Evolutionary conservation across 2,329 filamentous ascomycete genomes (phyloP).

Genomic region (Nigrograna mackinnonii): DNA sequence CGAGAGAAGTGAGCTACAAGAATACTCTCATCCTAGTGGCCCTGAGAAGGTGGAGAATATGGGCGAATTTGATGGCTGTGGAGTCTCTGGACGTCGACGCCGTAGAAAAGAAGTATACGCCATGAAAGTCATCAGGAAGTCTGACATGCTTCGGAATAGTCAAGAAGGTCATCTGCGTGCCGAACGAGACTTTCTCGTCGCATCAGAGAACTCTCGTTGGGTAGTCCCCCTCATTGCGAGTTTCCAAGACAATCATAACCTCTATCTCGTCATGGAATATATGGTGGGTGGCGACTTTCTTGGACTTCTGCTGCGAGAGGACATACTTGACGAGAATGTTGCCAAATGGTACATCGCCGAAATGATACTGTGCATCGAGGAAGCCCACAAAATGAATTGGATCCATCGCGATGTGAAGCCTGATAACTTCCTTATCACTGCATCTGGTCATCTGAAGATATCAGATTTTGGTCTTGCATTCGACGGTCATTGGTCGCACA

Average conservation of each 20-base stretch:
- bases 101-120: constrained; percentile 71
- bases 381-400: constrained; percentile 83
- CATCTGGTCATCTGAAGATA: constrained; percentile 89
- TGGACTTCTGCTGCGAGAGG: constrained; percentile 81
- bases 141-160: constrained; percentile 85
- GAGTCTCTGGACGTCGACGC: constrained; percentile 4
- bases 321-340: constrained; percentile 76
- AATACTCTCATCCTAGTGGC: not conserved
- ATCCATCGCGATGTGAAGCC: constrained; percentile 97
- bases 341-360: constrained; percentile 90
- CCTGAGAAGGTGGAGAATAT: not conserved
- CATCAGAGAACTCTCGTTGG: constrained; percentile 87
- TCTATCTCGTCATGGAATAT: constrained; percentile 97
- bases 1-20: constrained; percentile 53
- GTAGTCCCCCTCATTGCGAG: constrained; percentile 85
- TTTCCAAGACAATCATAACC: constrained; percentile 81
- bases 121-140: constrained; percentile 97
- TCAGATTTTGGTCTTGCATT: constrained; percentile 96
- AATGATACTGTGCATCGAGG: constrained; percentile 94
- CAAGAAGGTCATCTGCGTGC: constrained; percentile 93
- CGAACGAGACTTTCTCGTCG: constrained; percentile 88
- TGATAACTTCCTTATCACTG: constrained; percentile 92
- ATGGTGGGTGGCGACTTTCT: constrained; percentile 97
- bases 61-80: too few relatives aligned
- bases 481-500: constrained; percentile 92